Conservation (phyloP, 1,284 basidiomycete genomes). For the Golubevia pallescens region DNA sequence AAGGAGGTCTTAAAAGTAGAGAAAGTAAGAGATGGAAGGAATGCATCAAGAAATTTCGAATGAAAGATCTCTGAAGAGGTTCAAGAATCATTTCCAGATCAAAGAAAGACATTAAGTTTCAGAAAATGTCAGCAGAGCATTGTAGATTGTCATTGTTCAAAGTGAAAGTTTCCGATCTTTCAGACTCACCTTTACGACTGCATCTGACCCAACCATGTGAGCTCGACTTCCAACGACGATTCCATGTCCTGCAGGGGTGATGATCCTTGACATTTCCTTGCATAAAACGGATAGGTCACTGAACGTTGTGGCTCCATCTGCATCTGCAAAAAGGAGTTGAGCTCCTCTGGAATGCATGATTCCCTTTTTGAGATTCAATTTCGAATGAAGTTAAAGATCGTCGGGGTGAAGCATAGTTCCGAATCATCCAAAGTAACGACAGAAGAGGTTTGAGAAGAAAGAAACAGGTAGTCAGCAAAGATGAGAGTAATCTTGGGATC, state of each 20-base stretch:
- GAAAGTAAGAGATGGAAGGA: slow-evolving; percentile 74
- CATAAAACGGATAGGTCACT: slow-evolving; percentile 78
- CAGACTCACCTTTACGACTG: slow-evolving; percentile 82
- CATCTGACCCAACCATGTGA: slow-evolving; percentile 86
- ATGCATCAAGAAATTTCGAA: slow-evolving; percentile 91
- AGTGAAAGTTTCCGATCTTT: too few relatives aligned
- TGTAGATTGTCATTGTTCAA: too few relatives aligned
- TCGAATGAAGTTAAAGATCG: slow-evolving; percentile 1
- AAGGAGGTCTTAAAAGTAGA: too few relatives aligned
- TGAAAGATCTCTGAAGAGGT: slow-evolving; percentile 73
- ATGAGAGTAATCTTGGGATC: too few relatives aligned
- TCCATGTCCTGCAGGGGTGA: slow-evolving; percentile 69
- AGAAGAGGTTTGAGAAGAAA: background rate
- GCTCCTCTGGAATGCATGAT: slow-evolving; percentile 75
- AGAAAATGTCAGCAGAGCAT: slow-evolving; percentile 3
- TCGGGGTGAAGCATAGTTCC: too few relatives aligned
- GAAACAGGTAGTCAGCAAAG: background rate
- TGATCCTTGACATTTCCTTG: slow-evolving; percentile 69
- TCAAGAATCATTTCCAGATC: background rate
- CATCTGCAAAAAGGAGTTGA: slow-evolving; percentile 87
- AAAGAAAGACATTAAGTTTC: background rate
- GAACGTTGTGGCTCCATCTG: slow-evolving; percentile 88
- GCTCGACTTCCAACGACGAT: slow-evolving; percentile 80
- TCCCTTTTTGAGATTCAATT: slow-evolving; percentile 15
- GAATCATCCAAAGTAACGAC: background rate